phyloP scores from a whole-genome alignment of 2,329 filamentous ascomycete genomes.

The Penicillium sp. region DNA sequence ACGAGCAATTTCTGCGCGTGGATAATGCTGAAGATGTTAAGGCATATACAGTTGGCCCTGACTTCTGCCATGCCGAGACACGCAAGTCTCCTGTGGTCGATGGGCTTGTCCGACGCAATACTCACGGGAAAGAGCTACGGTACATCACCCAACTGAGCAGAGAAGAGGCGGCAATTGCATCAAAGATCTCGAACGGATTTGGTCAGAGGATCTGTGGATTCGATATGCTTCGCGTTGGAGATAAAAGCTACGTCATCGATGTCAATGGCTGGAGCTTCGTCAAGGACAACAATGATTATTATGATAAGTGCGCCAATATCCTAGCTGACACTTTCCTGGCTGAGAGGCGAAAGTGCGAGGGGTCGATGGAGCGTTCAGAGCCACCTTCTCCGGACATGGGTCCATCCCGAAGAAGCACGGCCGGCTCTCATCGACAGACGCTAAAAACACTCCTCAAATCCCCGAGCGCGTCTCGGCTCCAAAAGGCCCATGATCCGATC shows the following conservation, averaged over 20 bases:
- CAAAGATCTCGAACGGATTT: slow-evolving; percentile 84
- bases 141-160: slow-evolving; percentile 82
- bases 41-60: slow-evolving; percentile 89
- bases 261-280: slow-evolving; percentile 99
- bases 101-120: slow-evolving; percentile 90
- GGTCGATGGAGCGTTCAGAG: slow-evolving; percentile 32
- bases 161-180: slow-evolving; percentile 79
- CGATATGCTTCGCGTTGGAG: slow-evolving; percentile 79
- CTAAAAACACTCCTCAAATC: slow-evolving; percentile 60
- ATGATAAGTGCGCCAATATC: slow-evolving; percentile 82
- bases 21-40: slow-evolving; percentile 98
- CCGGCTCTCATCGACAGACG: slow-evolving; percentile 44
- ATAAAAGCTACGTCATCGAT: slow-evolving; percentile 94
- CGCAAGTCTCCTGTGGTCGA: slow-evolving; percentile 96
- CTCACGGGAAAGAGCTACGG: slow-evolving; percentile 91
- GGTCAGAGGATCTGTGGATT: slow-evolving; percentile 95
- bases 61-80: slow-evolving; percentile 94
- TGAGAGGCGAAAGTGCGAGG: slow-evolving; percentile 54
- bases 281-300: slow-evolving; percentile 98
- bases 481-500: slow-evolving; percentile 38
- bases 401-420: slow-evolving; percentile 36
- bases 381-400: slow-evolving; percentile 32
- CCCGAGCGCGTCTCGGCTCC: slow-evolving; percentile 58
- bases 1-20: slow-evolving; percentile 93
- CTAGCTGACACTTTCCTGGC: slow-evolving; percentile 81